Evolutionary conservation across 441 rosid genomes (phyloP).

Genomic region (Pelargonium cotyledonis): DNA sequence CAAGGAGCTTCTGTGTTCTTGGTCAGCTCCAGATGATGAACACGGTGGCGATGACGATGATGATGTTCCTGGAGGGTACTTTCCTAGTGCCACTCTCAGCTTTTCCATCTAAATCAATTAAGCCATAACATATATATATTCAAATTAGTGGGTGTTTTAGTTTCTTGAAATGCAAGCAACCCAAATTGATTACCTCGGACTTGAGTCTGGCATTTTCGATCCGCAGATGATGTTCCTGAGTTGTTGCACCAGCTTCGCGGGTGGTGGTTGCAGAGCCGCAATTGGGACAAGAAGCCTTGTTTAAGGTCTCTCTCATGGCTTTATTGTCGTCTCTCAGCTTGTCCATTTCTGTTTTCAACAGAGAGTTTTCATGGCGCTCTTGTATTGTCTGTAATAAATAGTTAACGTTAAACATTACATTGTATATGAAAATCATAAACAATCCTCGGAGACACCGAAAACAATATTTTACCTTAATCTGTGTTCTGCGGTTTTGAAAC

Average conservation of each 20-base stretch:
- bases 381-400: slow-evolving; percentile 63
- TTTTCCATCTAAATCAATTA: slow-evolving; percentile 45
- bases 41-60: slow-evolving; percentile 27
- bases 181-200: slow-evolving; percentile 40
- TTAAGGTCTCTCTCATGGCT: slow-evolving; percentile 72
- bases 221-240: slow-evolving; percentile 63
- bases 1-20: slow-evolving; percentile 55
- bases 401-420: no score
- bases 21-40: slow-evolving; percentile 49
- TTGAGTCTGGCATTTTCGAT: slow-evolving; percentile 83
- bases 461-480: slow-evolving; percentile 54
- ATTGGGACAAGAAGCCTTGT: slow-evolving; percentile 71
- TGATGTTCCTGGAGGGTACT: slow-evolving; percentile 30
- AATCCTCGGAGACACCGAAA: not conserved
- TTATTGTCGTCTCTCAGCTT: slow-evolving; percentile 79
- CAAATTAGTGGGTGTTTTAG: no score
- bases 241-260: slow-evolving; percentile 22
- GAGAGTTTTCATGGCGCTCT: slow-evolving; percentile 89
- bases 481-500: slow-evolving; percentile 98
- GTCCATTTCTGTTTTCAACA: slow-evolving; percentile 77
- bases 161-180: no score
- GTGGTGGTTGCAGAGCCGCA: slow-evolving; percentile 64
- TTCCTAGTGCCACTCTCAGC: slow-evolving; percentile 54
- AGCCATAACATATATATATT: not conserved
- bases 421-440: no score